Conservation (phyloP, 202 grass and related monocot genomes). For the Alloteropsis angusta region DNA sequence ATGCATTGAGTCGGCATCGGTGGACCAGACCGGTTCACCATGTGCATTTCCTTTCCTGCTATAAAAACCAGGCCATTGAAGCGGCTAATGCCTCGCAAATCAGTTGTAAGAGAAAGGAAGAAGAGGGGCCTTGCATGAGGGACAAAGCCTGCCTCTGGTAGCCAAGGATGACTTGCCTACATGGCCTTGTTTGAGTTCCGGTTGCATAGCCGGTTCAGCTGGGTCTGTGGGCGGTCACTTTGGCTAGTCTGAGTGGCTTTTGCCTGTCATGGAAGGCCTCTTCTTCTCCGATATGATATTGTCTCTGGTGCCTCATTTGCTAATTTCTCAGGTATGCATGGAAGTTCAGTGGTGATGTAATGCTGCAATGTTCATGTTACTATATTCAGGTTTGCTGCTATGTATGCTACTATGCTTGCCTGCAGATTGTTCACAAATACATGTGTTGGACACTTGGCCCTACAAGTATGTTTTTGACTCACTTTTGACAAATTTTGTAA, state of each 20-base stretch:
- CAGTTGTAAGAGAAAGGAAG: neutral
- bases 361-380: neutral
- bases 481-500: no score
- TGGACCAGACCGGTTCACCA: neutral
- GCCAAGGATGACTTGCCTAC: conserved; percentile 99
- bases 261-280: conserved; percentile 51
- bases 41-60: neutral
- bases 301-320: neutral
- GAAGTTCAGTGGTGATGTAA: neutral
- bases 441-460: neutral
- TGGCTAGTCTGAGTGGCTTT: conserved; percentile 84
- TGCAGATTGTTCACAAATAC: neutral
- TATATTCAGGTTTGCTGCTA: neutral
- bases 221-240: conserved; percentile 66
- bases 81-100: neutral
- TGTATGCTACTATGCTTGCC: neutral
- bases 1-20: neutral
- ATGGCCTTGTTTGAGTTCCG: conserved; percentile 4
- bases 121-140: conserved; percentile 68
- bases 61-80: conserved; percentile 7
- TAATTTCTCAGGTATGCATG: neutral
- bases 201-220: conserved; percentile 16
- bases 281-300: conserved; percentile 27
- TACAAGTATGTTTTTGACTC: neutral
- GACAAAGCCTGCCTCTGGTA: conserved; percentile 54